These are phyloP conservation scores for Pseudogymnoascus sp. DNA, from an alignment of 2,329 filamentous ascomycete species.

Conservation along the genomic window DNA sequence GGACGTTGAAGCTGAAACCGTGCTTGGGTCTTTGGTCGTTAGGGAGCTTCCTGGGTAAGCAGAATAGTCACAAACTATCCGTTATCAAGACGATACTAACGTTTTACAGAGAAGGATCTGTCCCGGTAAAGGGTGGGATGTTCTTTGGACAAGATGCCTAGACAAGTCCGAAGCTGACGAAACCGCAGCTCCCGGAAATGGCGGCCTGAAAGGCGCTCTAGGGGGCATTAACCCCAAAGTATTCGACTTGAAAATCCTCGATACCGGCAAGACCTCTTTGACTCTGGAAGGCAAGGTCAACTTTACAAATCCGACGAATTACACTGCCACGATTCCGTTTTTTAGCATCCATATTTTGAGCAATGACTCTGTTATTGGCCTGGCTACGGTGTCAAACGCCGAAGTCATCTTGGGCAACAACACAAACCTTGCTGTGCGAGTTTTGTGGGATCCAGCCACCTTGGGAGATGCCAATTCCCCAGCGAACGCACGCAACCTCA, in stretches of 20 bases:
- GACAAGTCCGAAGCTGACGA: conserved; percentile 27
- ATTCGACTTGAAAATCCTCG: conserved; percentile 61
- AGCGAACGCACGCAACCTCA: conserved; percentile 57
- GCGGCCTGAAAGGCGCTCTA: conserved; percentile 31
- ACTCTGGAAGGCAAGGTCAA: conserved; percentile 66
- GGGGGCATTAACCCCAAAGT: conserved; percentile 51
- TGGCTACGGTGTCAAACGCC: conserved; percentile 59
- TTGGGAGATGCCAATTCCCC: conserved; percentile 54
- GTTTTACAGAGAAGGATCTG: conserved; percentile 51
- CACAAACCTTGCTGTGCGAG: conserved; percentile 56
- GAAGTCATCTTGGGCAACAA: conserved; percentile 63
- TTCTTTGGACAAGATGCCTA: conserved; percentile 16
- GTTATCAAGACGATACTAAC: neutral
- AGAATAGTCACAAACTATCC: neutral
- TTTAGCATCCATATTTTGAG: conserved; percentile 67
- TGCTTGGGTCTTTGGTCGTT: conserved; percentile 70
- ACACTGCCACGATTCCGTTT: conserved; percentile 74
- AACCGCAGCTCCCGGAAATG: conserved; percentile 49
- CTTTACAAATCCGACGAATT: conserved; percentile 83
- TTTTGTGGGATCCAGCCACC: conserved; percentile 63
- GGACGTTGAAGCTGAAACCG: conserved; percentile 73
- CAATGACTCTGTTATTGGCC: conserved; percentile 67
- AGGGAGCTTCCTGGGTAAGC: conserved; percentile 65
- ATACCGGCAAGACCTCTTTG: conserved; percentile 64
- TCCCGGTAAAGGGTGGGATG: conserved; percentile 88